Percentiles rank a stretch among this genome's conserved stretches.
These are phyloP conservation scores for Colletotrichum sp. DNA, from an alignment of 2,329 filamentous ascomycete genomes.

Conservation along the genomic window DNA sequence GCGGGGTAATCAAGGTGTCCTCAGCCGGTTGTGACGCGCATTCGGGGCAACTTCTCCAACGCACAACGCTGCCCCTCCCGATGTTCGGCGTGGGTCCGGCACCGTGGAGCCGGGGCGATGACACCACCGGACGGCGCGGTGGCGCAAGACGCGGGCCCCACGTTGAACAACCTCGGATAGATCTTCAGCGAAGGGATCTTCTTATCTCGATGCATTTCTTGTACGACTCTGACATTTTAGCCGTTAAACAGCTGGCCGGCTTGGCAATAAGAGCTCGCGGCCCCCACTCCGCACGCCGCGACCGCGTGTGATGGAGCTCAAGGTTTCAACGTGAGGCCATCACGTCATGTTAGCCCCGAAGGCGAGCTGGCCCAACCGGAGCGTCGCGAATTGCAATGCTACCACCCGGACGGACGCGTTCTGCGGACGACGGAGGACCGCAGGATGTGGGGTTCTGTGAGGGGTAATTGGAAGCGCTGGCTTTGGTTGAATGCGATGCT, in stretches of 20 bases:
- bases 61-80: slow-evolving; percentile 13
- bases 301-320: background rate
- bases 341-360: slow-evolving; percentile 22
- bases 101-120: slow-evolving; percentile 17
- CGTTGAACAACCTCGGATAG: background rate
- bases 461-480: background rate
- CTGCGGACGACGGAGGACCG: background rate
- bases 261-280: background rate
- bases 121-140: slow-evolving; percentile 19
- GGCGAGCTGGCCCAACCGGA: slow-evolving; percentile 7
- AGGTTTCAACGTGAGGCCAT: slow-evolving; percentile 1
- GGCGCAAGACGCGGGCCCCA: slow-evolving; percentile 11
- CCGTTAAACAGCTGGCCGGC: background rate
- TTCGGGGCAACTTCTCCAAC: background rate
- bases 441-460: background rate
- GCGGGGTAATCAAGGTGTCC: background rate
- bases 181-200: too few species aligned
- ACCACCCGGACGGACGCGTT: background rate
- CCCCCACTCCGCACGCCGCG: background rate
- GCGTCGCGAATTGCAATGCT: background rate
- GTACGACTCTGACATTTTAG: background rate
- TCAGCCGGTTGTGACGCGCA: background rate
- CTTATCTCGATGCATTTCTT: background rate
- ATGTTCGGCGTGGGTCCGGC: slow-evolving; percentile 20
- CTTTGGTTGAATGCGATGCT: background rate